Evolutionary conservation across 2,329 filamentous ascomycete genomes (phyloP).

Genomic region (Stachybotrys echinatus): DNA sequence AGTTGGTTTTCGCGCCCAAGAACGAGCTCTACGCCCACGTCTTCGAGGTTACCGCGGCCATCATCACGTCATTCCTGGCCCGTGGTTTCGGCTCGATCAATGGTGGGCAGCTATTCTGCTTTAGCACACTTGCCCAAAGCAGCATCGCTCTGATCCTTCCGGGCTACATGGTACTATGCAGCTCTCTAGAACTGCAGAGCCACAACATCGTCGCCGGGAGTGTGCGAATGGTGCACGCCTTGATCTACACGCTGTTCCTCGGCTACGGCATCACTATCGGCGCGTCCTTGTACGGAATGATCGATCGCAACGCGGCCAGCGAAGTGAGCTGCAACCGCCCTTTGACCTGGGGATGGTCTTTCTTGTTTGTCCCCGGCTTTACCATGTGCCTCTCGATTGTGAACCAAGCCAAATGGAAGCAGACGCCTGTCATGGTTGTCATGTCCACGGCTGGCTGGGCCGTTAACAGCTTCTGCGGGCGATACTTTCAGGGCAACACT

Average conservation of each 20-base stretch:
- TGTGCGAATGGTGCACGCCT: slow-evolving; percentile 69
- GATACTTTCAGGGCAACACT: slow-evolving; percentile 62
- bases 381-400: slow-evolving; percentile 70
- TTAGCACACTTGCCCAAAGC: slow-evolving; percentile 67
- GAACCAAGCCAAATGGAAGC: slow-evolving; percentile 77
- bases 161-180: slow-evolving; percentile 44
- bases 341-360: slow-evolving; percentile 45
- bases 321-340: slow-evolving; percentile 35
- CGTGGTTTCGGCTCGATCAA: slow-evolving; percentile 64
- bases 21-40: slow-evolving; percentile 63
- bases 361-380: slow-evolving; percentile 71
- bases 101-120: slow-evolving; percentile 58
- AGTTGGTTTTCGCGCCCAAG: slow-evolving; percentile 67
- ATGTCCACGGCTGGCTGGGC: slow-evolving; percentile 71
- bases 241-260: slow-evolving; percentile 70
- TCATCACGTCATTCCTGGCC: slow-evolving; percentile 63
- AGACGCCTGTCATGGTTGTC: slow-evolving; percentile 68
- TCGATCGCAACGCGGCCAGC: slow-evolving; percentile 49
- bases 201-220: slow-evolving; percentile 66
- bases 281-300: slow-evolving; percentile 58
- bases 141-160: slow-evolving; percentile 71
- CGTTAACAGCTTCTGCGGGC: slow-evolving; percentile 68
- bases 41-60: slow-evolving; percentile 49
- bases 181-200: slow-evolving; percentile 62
- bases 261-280: slow-evolving; percentile 71